A percentile compares a stretch with the other conserved stretches of the same genome.
These are phyloP conservation scores for Trebouxia gelatinosa DNA, from an alignment of 163 green algal species.

Conservation along the genomic window DNA sequence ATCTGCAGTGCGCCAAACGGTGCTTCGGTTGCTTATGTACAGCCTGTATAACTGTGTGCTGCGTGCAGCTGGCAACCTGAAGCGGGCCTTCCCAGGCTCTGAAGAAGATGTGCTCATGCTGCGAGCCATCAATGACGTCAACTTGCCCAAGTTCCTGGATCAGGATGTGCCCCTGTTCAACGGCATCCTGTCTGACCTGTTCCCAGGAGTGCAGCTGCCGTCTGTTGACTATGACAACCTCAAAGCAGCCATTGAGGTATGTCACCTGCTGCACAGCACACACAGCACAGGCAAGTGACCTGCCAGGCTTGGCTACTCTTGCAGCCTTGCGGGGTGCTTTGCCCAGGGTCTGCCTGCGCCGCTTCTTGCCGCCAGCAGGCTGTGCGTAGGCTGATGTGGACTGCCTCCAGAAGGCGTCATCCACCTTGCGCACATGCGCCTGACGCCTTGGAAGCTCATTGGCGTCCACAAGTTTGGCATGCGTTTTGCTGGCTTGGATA, in stretches of 20 bases:
- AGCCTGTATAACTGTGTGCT: too few relatives aligned
- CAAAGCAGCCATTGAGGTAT: constrained; percentile 37
- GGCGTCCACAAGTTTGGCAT: constrained; percentile 55
- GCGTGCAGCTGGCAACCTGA: constrained; percentile 75
- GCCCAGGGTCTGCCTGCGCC: constrained; percentile 43
- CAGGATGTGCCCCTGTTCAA: constrained; percentile 89
- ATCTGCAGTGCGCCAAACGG: too few relatives aligned
- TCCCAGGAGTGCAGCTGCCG: constrained; percentile 57
- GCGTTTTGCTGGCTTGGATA: constrained; percentile 33
- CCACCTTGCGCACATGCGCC: constrained; percentile 34
- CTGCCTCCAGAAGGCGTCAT: constrained; percentile 57
- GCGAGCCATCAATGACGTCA: constrained; percentile 85
- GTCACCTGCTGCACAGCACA: too few relatives aligned
- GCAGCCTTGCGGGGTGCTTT: constrained; percentile 2
- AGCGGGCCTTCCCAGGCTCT: constrained; percentile 78
- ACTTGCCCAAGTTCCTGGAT: constrained; percentile 91
- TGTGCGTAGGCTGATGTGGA: constrained; percentile 19
- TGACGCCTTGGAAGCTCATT: constrained; percentile 55
- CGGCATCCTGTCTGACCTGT: constrained; percentile 80
- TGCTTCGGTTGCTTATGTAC: too few relatives aligned
- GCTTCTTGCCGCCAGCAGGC: constrained; percentile 32
- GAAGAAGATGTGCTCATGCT: constrained; percentile 80
- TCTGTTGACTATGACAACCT: constrained; percentile 37
- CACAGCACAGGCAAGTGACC: too few relatives aligned
- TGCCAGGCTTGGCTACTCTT: constrained; percentile 16